phyloP scores from a whole-genome alignment of 257 asterid genomes.

The Solanum habrochaites region DNA sequence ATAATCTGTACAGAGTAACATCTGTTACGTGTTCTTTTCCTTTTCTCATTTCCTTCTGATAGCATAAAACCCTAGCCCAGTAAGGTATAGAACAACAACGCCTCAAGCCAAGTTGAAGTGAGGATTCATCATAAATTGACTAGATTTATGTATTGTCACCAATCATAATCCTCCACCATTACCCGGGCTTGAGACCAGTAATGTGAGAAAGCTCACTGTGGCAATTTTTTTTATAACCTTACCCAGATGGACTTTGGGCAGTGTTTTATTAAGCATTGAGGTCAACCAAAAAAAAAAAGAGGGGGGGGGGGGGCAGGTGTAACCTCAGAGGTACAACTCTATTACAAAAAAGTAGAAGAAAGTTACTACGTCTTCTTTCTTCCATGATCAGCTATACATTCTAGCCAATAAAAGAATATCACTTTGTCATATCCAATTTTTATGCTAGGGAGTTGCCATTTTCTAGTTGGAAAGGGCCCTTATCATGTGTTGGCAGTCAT shows the following conservation, averaged over 20 bases:
- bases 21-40: not conserved
- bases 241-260: not conserved
- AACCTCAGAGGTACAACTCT: not conserved
- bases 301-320: not conserved
- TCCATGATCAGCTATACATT: not conserved
- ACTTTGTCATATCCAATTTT: not conserved
- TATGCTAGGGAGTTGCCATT: not conserved
- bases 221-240: not conserved
- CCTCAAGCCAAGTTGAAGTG: not conserved
- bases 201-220: not conserved
- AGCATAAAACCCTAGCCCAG: not conserved
- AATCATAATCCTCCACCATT: not conserved
- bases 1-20: not conserved
- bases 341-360: not conserved
- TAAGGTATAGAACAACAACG: not conserved
- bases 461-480: not conserved
- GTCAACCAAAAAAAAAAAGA: not conserved
- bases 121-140: not conserved
- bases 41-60: not conserved
- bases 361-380: not conserved
- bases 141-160: not conserved
- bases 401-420: not conserved
- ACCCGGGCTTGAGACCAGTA: not conserved
- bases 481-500: not conserved
- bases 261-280: not conserved